Conservation (phyloP, 306 rosid genomes). For the Rosa lucieae region DNA sequence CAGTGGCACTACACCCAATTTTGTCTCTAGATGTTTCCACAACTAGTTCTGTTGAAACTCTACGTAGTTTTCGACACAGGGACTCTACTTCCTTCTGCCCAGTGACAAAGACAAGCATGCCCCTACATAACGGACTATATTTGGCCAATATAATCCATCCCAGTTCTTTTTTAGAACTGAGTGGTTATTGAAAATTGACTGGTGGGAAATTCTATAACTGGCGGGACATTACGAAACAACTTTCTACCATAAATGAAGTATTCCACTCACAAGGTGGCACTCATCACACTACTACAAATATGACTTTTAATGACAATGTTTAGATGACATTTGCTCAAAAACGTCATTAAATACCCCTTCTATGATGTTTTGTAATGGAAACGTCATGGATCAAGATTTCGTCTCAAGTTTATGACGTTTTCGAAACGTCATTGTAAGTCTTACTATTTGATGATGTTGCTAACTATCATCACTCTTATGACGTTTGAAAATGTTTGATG, state of each 20-base stretch:
- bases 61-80: conserved; percentile 71
- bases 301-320: too few relatives aligned
- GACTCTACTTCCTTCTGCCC: conserved; percentile 88
- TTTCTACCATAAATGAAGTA: conserved; percentile 52
- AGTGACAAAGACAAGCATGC: conserved; percentile 84
- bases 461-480: too few relatives aligned
- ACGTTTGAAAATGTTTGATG: too few relatives aligned
- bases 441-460: too few relatives aligned
- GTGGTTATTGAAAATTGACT: conserved; percentile 78
- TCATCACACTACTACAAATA: too few relatives aligned
- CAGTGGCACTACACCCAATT: conserved; percentile 31
- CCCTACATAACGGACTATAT: conserved; percentile 91
- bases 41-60: conserved; percentile 57
- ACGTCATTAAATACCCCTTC: too few relatives aligned
- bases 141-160: conserved; percentile 66
- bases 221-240: conserved; percentile 65
- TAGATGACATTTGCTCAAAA: too few relatives aligned
- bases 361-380: too few relatives aligned
- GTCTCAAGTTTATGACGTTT: too few relatives aligned
- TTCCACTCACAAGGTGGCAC: conserved; percentile 89
- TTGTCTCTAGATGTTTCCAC: conserved; percentile 27
- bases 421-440: too few relatives aligned
- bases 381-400: too few relatives aligned
- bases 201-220: conserved; percentile 75
- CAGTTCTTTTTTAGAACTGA: conserved; percentile 79